phyloP scores from a whole-genome alignment of 2,329 filamentous ascomycete genomes.

The Fusarium ramigenum region DNA sequence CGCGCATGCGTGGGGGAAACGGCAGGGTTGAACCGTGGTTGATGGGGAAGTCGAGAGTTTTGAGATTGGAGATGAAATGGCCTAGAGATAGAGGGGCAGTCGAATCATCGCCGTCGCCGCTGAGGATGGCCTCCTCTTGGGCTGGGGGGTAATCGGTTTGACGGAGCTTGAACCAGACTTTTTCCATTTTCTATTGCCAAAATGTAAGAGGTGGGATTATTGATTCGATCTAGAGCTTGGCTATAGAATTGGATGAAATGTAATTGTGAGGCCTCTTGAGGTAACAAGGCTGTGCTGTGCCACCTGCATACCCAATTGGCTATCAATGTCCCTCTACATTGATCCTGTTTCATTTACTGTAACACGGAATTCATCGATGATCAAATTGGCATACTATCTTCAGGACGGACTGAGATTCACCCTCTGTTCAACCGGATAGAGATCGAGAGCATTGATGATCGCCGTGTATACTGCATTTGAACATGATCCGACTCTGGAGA shows the following conservation, averaged over 20 bases:
- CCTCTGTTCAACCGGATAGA: neutral
- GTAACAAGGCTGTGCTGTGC: neutral
- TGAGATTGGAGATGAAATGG: neutral
- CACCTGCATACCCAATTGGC: too few relatives aligned
- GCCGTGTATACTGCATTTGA: fast-evolving
- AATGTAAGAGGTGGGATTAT: fast-evolving
- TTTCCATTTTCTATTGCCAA: neutral
- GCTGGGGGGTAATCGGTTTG: neutral
- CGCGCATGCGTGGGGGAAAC: neutral
- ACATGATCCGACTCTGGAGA: neutral
- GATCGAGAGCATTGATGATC: neutral
- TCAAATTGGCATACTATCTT: too few relatives aligned
- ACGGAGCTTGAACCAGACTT: conserved; percentile 2
- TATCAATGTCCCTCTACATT: too few relatives aligned
- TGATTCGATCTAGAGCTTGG: fast-evolving
- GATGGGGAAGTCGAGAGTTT: neutral
- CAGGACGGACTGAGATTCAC: fast-evolving
- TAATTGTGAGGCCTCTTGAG: neutral
- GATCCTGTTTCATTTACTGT: too few relatives aligned
- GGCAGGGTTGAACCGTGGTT: neutral
- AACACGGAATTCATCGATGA: too few relatives aligned
- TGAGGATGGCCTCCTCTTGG: neutral
- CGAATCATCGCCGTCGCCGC: neutral
- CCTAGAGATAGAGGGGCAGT: neutral
- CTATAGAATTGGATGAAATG: fast-evolving